Evolutionary conservation across 2,329 filamentous ascomycete species (phyloP).

Genomic region (Aspergillus ibericus): DNA sequence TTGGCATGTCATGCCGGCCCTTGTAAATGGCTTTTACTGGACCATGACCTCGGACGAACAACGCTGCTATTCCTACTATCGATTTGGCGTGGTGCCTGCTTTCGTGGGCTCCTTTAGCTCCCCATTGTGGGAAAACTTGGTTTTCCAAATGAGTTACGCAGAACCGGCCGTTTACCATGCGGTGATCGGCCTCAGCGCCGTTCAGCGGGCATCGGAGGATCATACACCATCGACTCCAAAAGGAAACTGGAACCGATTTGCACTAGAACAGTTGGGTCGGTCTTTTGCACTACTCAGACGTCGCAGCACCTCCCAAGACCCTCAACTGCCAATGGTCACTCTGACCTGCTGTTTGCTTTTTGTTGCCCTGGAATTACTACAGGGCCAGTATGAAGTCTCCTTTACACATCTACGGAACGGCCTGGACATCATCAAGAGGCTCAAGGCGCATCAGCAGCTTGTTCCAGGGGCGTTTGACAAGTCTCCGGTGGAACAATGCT

Average conservation of each 20-base stretch:
- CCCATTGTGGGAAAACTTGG: conserved; percentile 7
- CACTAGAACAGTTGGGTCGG: conserved; percentile 7
- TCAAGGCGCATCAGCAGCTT: not conserved
- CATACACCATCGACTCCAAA: not conserved
- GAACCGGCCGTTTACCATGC: conserved; percentile 13
- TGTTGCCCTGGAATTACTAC: conserved; percentile 4
- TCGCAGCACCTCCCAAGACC: conserved; percentile 8
- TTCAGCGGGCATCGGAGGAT: not conserved
- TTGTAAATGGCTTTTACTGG: not conserved
- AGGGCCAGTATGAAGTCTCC: conserved; percentile 7
- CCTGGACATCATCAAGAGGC: conserved; percentile 2
- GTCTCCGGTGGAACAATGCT: not conserved
- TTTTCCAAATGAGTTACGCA: not conserved
- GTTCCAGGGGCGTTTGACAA: not conserved
- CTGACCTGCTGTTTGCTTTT: conserved; percentile 11
- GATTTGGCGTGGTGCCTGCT: conserved; percentile 12
- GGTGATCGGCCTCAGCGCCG: conserved; percentile 6
- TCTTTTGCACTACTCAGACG: not conserved
- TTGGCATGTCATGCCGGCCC: not conserved
- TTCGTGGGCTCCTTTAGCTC: conserved; percentile 16
- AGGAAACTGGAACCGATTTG: conserved; percentile 4
- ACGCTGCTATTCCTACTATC: conserved; percentile 22
- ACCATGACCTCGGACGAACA: conserved; percentile 18
- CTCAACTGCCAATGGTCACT: not conserved
- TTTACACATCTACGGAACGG: conserved; percentile 9